Percentiles rank a stretch among this genome's conserved stretches.
Evolutionary conservation across 441 rosid species (phyloP).

Genomic region (Rhodomyrtus psidioides): DNA sequence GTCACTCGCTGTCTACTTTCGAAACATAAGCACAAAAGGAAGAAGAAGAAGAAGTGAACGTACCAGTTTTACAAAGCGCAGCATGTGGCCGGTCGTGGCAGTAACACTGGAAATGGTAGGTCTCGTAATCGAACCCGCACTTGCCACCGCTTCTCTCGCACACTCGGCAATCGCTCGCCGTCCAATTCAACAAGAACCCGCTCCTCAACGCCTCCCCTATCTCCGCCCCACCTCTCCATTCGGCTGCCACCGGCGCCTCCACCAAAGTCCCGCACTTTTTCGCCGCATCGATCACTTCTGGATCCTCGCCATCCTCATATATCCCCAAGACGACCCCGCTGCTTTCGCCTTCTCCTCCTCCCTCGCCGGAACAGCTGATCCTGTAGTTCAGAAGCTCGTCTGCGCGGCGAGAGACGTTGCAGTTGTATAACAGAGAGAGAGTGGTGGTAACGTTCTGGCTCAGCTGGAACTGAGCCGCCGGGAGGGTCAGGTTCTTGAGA

Average conservation of each 20-base stretch:
- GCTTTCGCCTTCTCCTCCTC: background rate
- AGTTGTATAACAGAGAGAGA: slow-evolving; percentile 19
- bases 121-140: slow-evolving; percentile 28
- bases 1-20: background rate
- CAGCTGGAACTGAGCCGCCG: background rate
- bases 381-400: background rate
- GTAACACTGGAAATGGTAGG: slow-evolving; percentile 29
- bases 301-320: slow-evolving; percentile 3
- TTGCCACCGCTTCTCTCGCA: slow-evolving; percentile 35
- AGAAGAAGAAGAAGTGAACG: background rate
- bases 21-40: background rate
- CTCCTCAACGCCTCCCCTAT: background rate
- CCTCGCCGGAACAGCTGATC: background rate
- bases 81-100: slow-evolving; percentile 53
- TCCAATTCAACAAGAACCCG: slow-evolving; percentile 41
- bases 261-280: slow-evolving; percentile 6
- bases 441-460: background rate
- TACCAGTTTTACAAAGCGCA: slow-evolving; percentile 13
- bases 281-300: slow-evolving; percentile 2
- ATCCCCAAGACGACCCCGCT: slow-evolving; percentile 10
- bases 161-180: slow-evolving; percentile 26
- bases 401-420: slow-evolving; percentile 6
- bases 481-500: slow-evolving; percentile 21
- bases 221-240: background rate
- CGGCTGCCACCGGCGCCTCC: slow-evolving; percentile 20